Evolutionary conservation across 495 filamentous ascomycete genomes (phyloP).

Genomic region (Achaetomiella virescens): DNA sequence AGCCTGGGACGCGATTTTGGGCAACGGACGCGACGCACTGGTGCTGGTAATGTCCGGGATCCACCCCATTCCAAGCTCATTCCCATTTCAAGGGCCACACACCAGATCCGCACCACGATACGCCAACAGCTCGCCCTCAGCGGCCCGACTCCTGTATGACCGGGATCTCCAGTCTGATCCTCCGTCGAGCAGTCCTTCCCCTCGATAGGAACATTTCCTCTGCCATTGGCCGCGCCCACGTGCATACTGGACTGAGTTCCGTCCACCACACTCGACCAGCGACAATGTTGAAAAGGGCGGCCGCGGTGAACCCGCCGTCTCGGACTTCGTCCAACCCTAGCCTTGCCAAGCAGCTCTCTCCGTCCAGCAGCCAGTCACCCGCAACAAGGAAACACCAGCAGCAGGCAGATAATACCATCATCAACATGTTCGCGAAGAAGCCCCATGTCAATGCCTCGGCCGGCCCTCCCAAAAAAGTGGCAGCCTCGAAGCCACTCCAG

Average conservation of each 20-base stretch:
- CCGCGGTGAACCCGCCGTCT: conserved; percentile 12
- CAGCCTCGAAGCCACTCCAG: conserved; percentile 14
- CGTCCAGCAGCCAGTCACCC: conserved; percentile 41
- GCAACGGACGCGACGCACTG: conserved; percentile 12
- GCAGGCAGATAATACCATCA: conserved; percentile 27
- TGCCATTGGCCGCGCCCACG: neutral
- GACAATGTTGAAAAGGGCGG: conserved; percentile 22
- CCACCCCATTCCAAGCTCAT: neutral
- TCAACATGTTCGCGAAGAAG: conserved; percentile 22
- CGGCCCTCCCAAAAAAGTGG: neutral
- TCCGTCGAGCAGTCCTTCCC: conserved; percentile 20
- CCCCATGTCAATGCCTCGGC: neutral
- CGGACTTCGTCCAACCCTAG: conserved; percentile 13
- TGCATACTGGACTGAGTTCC: conserved; percentile 8
- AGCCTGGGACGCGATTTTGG: conserved; percentile 11
- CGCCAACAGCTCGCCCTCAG: conserved; percentile 1
- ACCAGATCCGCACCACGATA: neutral
- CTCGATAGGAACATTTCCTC: conserved; percentile 11
- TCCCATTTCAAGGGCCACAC: too few relatives aligned
- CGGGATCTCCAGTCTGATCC: conserved; percentile 20
- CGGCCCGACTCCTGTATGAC: conserved; percentile 24
- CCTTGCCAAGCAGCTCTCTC: conserved; percentile 42
- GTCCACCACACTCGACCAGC: neutral
- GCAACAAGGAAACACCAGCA: conserved; percentile 4
- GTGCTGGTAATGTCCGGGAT: too few relatives aligned